Base-by-base conservation (phyloP, 352 stramenopile species). In the Phytopythium chamaehyphon region DNA sequence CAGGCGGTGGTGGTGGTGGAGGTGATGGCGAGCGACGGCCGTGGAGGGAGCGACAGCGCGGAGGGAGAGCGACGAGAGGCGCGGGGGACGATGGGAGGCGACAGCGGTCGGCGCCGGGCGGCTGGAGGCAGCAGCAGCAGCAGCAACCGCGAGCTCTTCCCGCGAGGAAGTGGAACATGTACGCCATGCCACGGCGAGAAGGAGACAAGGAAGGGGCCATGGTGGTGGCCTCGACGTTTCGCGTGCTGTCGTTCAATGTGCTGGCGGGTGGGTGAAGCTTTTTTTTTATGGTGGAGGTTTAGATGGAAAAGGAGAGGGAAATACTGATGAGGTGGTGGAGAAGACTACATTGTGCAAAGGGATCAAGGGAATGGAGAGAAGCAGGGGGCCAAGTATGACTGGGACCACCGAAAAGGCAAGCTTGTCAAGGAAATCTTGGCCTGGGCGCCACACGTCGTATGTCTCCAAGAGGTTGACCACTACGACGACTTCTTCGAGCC, bases 191-290 rank as follows among this genome's bases (percentile, higher is more conserved):
- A 1, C 31, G 54, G 22, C 58, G 51, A 24, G 33, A 31, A 1
- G 55, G 59, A 19, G 59, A 54, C 7, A 33, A 26, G 12, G 5
- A 33, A 9, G 64, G 62, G 33, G 53, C 56, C 6, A 54, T 54
- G 10, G 59, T 66, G 6, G 43, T 55, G 23, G 54, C 66, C 23
- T 44, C 58, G 33, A 79, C 73, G 42, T 87, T 89, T 54, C 78
- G 78, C 49, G 69, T 89, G 21, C 50, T 83, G 47, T 89, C 73
- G 18, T 87, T 85, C 64, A 89, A 89, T 46, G 77, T 86, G n/a
- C 56, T 89, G 9, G 75, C 78, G 40, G 77, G 74, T 85, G 44
- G 2, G 23, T 7, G 52, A 7, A 15, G 9, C 2, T 0, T 2
- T 4, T n/a, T 9, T 16, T 28, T n/a, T 7, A 36, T 35, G 42